Percentiles rank a stretch among this genome's conserved stretches.
phyloP scores from a whole-genome alignment of 495 filamentous ascomycete species.

The Penicillium verhagenii region DNA sequence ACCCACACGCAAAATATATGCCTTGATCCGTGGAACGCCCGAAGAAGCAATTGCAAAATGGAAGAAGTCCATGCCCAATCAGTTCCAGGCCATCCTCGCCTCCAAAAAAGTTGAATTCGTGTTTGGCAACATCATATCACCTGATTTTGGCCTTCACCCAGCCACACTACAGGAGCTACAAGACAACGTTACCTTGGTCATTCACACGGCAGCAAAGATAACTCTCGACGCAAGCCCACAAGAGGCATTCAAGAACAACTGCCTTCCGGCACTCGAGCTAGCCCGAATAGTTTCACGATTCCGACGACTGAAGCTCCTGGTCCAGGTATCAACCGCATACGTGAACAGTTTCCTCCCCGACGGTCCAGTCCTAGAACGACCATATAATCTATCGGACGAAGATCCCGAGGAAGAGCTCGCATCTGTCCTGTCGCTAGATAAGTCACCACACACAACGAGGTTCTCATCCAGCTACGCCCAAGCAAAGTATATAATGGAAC shows the following conservation, averaged over 20 bases:
- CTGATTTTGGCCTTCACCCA: conserved; percentile 29
- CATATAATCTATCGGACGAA: conserved; percentile 24
- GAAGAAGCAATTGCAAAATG: conserved; percentile 33
- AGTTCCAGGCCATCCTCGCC: conserved; percentile 28
- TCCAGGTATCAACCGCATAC: conserved; percentile 39
- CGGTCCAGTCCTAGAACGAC: conserved; percentile 30
- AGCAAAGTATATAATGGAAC: conserved; percentile 42
- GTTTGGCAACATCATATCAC: conserved; percentile 30
- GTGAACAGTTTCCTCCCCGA: conserved; percentile 39
- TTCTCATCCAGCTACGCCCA: conserved; percentile 41
- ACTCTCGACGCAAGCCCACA: conserved; percentile 27
- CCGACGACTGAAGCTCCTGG: conserved; percentile 30
- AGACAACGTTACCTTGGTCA: conserved; percentile 34
- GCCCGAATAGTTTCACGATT: conserved; percentile 32
- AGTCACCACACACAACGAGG: conserved; percentile 17
- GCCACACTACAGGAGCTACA: conserved; percentile 17
- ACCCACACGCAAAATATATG: conserved; percentile 34
- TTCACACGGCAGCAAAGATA: conserved; percentile 41
- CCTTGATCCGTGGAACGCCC: conserved; percentile 27
- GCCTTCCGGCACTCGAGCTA: conserved; percentile 35
- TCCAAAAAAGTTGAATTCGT: conserved; percentile 33
- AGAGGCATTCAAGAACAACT: conserved; percentile 40
- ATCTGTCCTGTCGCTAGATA: conserved; percentile 21
- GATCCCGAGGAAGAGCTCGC: conserved; percentile 36
- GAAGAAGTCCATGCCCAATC: conserved; percentile 32